phyloP scores from a whole-genome alignment of 805 yeast species.

The Dipodascopsis uninucleata region DNA sequence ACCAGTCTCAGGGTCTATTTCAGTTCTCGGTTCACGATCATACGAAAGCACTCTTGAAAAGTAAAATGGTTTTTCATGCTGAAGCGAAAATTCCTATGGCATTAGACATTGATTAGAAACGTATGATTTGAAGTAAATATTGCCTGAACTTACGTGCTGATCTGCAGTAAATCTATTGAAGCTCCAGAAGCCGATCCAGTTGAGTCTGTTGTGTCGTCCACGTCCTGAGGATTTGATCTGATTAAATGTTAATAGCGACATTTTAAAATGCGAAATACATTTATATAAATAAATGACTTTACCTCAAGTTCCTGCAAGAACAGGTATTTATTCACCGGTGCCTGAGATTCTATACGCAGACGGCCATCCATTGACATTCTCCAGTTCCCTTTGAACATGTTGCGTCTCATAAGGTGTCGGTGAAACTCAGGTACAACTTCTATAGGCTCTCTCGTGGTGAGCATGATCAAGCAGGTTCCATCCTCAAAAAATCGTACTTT shows the following conservation, averaged over 20 bases:
- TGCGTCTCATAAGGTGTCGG: constrained; percentile 27
- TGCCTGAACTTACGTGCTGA: constrained; percentile 38
- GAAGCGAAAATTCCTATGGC: constrained; percentile 45
- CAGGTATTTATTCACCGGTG: constrained; percentile 23
- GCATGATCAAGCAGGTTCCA: constrained; percentile 67
- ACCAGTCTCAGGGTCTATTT: no score
- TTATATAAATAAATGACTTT: constrained; percentile 59
- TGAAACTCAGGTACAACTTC: constrained; percentile 57
- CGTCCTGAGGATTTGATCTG: constrained; percentile 58
- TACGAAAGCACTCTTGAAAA: constrained; percentile 45
- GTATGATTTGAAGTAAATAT: background rate
- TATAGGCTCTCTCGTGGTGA: constrained; percentile 69
- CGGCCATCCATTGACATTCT: constrained; percentile 22
- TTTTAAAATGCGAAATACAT: no score
- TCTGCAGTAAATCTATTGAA: constrained; percentile 53
- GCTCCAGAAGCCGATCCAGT: constrained; percentile 66
- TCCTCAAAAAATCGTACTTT: constrained; percentile 66
- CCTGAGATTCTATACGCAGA: constrained; percentile 23
- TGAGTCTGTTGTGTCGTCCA: constrained; percentile 62
- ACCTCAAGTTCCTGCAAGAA: constrained; percentile 33
- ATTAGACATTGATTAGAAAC: background rate
- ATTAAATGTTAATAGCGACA: constrained; percentile 52
- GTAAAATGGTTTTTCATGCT: constrained; percentile 74
- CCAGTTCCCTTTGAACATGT: constrained; percentile 25
- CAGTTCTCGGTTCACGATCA: constrained; percentile 15